Evolutionary conservation across 352 stramenopile species (phyloP).

Genomic region (Phytophthora aleatoria): DNA sequence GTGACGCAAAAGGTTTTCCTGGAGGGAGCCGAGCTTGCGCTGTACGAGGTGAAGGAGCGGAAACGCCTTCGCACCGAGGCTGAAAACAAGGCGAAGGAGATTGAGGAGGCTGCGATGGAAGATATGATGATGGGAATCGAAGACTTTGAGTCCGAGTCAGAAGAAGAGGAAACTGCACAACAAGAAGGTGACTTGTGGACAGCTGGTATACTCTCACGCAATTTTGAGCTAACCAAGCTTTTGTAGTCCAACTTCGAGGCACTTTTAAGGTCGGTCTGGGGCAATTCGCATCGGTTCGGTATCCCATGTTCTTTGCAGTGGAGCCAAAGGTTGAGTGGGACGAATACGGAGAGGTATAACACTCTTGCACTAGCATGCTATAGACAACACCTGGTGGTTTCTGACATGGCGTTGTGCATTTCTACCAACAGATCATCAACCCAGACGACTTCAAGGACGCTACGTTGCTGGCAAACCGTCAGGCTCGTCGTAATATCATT

Average conservation of each 20-base stretch:
- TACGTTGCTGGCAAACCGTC: conserved; percentile 62
- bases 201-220: not conserved
- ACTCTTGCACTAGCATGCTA: not conserved
- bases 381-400: not conserved
- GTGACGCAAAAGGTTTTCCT: conserved; percentile 78
- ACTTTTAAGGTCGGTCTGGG: conserved; percentile 88
- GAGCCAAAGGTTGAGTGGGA: conserved; percentile 90
- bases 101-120: conserved; percentile 90
- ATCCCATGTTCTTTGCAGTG: conserved; percentile 89
- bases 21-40: conserved; percentile 84
- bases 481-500: conserved; percentile 65
- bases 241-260: conserved; percentile 74
- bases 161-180: conserved; percentile 65
- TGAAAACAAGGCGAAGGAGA: conserved; percentile 88
- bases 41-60: conserved; percentile 87
- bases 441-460: conserved; percentile 86
- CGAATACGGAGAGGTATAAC: conserved; percentile 81
- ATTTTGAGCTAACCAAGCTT: conserved; percentile 2
- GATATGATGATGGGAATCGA: conserved; percentile 93
- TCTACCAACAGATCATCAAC: conserved; percentile 65
- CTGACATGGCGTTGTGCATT: not conserved
- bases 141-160: conserved; percentile 86
- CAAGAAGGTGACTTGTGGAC: conserved; percentile 55
- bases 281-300: conserved; percentile 82
- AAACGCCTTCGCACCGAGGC: conserved; percentile 82